Evolutionary conservation across 495 filamentous ascomycete genomes (phyloP).

Genomic region (Talaromyces stipitatus): DNA sequence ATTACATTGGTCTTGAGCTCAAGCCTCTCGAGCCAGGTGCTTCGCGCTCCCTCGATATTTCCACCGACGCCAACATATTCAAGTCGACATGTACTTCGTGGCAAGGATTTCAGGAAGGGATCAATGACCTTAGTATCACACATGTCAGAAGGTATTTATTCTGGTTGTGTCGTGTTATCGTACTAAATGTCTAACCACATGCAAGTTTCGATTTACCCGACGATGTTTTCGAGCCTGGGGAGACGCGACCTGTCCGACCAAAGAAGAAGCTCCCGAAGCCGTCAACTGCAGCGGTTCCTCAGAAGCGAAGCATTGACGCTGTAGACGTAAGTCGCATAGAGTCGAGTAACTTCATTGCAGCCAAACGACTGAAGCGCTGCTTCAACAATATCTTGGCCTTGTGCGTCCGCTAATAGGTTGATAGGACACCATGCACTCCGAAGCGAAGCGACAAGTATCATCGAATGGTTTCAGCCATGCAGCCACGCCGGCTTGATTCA

Average conservation of each 20-base stretch:
- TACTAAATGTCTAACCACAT: not conserved
- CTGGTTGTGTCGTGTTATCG: not conserved
- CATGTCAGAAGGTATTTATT: conserved; percentile 69
- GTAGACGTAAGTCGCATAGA: conserved; percentile 37
- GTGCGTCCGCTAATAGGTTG: conserved; percentile 13
- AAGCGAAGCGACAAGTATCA: conserved; percentile 34
- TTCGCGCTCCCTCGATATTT: conserved; percentile 53
- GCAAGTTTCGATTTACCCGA: conserved; percentile 74
- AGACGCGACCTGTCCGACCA: conserved; percentile 57
- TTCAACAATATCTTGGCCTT: conserved; percentile 12
- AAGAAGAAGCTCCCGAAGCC: conserved; percentile 53
- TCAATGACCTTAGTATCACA: conserved; percentile 61
- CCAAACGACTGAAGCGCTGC: conserved; percentile 18
- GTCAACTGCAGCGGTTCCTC: conserved; percentile 17
- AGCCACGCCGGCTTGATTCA: conserved; percentile 29
- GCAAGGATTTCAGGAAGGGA: conserved; percentile 54
- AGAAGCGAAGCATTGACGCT: conserved; percentile 37
- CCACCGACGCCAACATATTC: conserved; percentile 66
- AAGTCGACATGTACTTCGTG: conserved; percentile 60
- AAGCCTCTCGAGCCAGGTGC: conserved; percentile 30
- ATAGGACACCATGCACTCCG: conserved; percentile 24
- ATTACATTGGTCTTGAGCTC: conserved; percentile 77
- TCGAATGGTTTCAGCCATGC: conserved; percentile 21
- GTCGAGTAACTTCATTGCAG: conserved; percentile 3
- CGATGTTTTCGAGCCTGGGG: conserved; percentile 81